Conservation (phyloP, 129 eudicot genomes). For the Deinandra increscens region DNA sequence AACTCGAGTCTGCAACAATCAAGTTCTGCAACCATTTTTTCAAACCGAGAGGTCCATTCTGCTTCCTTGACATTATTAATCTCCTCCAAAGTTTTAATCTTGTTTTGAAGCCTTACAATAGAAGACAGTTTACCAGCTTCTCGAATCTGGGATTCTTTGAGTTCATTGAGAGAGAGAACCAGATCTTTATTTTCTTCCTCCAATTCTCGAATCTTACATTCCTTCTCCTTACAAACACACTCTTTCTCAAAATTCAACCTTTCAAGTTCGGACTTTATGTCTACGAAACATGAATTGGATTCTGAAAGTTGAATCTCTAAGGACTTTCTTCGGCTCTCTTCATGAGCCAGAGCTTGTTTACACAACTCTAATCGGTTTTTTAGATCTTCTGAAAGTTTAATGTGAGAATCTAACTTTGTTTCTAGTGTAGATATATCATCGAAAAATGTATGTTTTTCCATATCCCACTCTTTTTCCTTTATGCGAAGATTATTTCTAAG, state of each 20-base stretch:
- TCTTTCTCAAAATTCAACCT: slow-evolving; percentile 49
- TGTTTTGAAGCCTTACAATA: slow-evolving; percentile 53
- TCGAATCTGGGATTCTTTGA: slow-evolving; percentile 60
- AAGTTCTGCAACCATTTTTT: slow-evolving; percentile 45
- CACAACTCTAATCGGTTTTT: slow-evolving; percentile 56
- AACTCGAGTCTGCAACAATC: slow-evolving; percentile 35
- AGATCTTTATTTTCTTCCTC: slow-evolving; percentile 69
- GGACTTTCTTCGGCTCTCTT: slow-evolving; percentile 57
- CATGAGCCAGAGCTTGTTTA: slow-evolving; percentile 65
- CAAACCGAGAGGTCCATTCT: slow-evolving; percentile 52
- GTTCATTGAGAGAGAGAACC: slow-evolving; percentile 48
- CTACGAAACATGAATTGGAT: slow-evolving; percentile 32
- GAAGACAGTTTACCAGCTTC: slow-evolving; percentile 45
- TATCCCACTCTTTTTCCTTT: slow-evolving; percentile 70
- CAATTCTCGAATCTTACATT: slow-evolving; percentile 41
- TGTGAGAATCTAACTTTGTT: slow-evolving; percentile 61
- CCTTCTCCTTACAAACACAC: slow-evolving; percentile 54
- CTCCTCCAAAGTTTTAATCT: slow-evolving; percentile 63
- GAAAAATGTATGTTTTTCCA: slow-evolving; percentile 51
- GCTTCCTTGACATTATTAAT: slow-evolving; percentile 50
- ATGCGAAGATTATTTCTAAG: slow-evolving; percentile 34
- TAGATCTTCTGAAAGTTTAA: slow-evolving; percentile 50
- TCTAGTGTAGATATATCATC: slow-evolving; percentile 61
- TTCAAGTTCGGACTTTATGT: slow-evolving; percentile 43
- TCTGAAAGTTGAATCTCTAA: slow-evolving; percentile 60